Conservation (phyloP, 2,329 filamentous ascomycete genomes). For the Clarireedia homoeocarpa region DNA sequence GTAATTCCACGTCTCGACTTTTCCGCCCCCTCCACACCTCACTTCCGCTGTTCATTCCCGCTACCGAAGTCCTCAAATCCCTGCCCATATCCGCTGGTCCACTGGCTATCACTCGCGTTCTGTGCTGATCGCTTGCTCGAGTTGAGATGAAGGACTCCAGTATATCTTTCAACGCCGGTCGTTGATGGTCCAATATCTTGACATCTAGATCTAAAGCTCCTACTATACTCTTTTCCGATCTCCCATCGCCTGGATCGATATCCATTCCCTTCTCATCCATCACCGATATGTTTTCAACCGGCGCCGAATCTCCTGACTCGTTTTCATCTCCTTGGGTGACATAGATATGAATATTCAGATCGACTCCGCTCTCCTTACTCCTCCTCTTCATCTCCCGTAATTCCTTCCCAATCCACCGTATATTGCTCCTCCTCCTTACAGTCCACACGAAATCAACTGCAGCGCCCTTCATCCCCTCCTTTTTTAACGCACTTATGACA, state of each 20-base stretch:
- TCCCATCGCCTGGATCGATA: background rate
- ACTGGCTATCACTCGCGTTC: slow-evolving; percentile 51
- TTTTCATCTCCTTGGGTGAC: slow-evolving; percentile 39
- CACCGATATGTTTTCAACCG: background rate
- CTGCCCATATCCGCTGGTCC: slow-evolving; percentile 52
- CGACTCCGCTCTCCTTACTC: slow-evolving; percentile 31
- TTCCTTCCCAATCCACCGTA: slow-evolving; percentile 52
- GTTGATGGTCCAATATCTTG: background rate
- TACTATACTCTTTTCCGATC: background rate
- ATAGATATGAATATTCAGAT: slow-evolving; percentile 47
- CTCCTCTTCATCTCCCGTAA: slow-evolving; percentile 39
- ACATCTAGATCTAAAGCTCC: background rate
- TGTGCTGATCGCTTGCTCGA: slow-evolving; percentile 35
- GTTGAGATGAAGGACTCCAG: slow-evolving; percentile 41
- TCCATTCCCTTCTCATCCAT: background rate
- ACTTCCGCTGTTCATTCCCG: slow-evolving; percentile 41
- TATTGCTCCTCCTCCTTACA: slow-evolving; percentile 45
- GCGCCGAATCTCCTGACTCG: background rate
- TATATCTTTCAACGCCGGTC: slow-evolving; percentile 27
- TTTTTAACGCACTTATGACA: slow-evolving; percentile 36
- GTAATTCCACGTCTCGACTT: slow-evolving; percentile 45
- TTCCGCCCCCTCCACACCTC: slow-evolving; percentile 49
- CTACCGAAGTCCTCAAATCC: slow-evolving; percentile 48
- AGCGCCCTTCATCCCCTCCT: background rate
- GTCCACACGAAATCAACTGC: slow-evolving; percentile 58